These are phyloP conservation scores for Solanum peruvianum DNA, from an alignment of 257 asterid genomes.

Conservation along the genomic window DNA sequence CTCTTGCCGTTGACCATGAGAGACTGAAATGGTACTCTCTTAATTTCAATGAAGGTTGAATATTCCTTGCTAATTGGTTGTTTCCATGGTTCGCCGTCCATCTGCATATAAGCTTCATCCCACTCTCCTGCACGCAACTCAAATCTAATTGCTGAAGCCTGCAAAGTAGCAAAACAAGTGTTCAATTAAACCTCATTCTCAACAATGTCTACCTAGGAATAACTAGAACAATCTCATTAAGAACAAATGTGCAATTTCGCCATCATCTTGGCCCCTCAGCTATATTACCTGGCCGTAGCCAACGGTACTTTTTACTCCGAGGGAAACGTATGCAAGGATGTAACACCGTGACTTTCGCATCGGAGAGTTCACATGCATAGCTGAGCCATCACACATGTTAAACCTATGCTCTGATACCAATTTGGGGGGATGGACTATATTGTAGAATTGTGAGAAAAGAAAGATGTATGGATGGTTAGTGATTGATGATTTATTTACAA, in stretches of 20 bases:
- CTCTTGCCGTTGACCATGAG: conserved; percentile 42
- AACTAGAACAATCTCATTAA: not conserved
- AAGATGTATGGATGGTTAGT: too few relatives aligned
- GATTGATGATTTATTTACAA: too few relatives aligned
- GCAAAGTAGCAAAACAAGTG: not conserved
- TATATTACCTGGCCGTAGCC: too few relatives aligned
- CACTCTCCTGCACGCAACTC: conserved; percentile 95
- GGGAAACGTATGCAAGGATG: too few relatives aligned
- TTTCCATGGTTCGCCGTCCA: conserved; percentile 97
- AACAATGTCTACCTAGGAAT: not conserved
- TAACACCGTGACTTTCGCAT: too few relatives aligned
- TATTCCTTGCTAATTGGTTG: conserved; percentile 63
- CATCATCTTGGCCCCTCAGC: too few relatives aligned
- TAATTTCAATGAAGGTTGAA: conserved; percentile 66
- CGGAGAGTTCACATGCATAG: too few relatives aligned
- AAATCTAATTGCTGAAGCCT: conserved; percentile 73
- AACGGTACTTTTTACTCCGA: too few relatives aligned
- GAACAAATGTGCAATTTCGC: not conserved
- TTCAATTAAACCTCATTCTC: not conserved
- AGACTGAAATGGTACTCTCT: conserved; percentile 49
- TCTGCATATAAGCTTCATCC: conserved; percentile 66
- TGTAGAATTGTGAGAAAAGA: too few relatives aligned
- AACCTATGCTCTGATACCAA: too few relatives aligned
- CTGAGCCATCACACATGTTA: too few relatives aligned
- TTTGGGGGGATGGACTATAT: too few relatives aligned